Conservation (phyloP, 441 rosid species). For the Jatropha podagrica region DNA sequence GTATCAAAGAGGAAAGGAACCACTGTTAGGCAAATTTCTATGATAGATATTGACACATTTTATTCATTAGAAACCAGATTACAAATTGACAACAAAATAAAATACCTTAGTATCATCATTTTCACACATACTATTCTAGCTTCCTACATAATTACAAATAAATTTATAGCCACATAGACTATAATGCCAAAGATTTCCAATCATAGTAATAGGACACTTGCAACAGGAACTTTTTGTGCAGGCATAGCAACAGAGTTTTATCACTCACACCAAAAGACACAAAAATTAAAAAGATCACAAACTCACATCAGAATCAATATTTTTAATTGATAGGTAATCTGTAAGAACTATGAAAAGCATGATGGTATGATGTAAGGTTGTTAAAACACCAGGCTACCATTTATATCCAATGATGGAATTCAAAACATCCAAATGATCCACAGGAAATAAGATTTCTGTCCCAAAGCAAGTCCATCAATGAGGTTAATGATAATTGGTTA, state of each 20-base stretch:
- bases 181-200: neutral
- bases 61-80: neutral
- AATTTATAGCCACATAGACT: neutral
- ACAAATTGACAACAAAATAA: neutral
- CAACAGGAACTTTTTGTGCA: neutral
- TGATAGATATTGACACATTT: constrained; percentile 16
- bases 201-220: neutral
- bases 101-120: neutral
- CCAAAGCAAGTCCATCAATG: neutral
- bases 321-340: neutral
- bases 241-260: neutral
- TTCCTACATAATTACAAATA: neutral
- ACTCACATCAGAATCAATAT: neutral
- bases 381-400: neutral
- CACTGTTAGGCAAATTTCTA: constrained; percentile 37
- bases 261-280: neutral
- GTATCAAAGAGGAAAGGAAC: constrained; percentile 32
- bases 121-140: neutral
- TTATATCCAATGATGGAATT: neutral
- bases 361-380: neutral
- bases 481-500: constrained; percentile 4
- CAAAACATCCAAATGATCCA: constrained; percentile 3
- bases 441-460: neutral
- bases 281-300: neutral
- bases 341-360: neutral